A percentile compares a stretch with the other conserved stretches of the same genome.
Conservation (phyloP, 1,284 basidiomycete genomes). For the Rhizoctonia solani region DNA sequence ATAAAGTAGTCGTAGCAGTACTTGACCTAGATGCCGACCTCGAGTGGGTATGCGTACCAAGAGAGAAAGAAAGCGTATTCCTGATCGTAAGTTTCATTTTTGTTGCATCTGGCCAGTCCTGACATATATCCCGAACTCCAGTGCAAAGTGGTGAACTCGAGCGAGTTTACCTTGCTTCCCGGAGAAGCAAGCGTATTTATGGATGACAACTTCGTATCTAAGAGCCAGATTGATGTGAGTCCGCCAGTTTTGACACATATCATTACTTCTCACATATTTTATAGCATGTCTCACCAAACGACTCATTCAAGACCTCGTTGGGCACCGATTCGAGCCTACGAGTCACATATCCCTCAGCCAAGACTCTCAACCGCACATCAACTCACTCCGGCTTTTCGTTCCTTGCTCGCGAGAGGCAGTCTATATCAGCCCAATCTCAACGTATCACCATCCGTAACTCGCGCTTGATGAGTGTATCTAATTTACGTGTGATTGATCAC, state of each 20-base stretch:
- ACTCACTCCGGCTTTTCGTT: conserved; percentile 16
- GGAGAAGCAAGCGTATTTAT: conserved; percentile 40
- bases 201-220: conserved; percentile 41
- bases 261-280: background rate
- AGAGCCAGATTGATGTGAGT: conserved; percentile 23
- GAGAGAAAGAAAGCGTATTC: conserved; percentile 21
- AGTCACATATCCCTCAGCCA: conserved; percentile 39
- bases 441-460: conserved; percentile 40
- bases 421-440: conserved; percentile 38
- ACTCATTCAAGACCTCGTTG: conserved; percentile 40
- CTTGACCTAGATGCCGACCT: conserved; percentile 39
- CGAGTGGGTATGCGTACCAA: conserved; percentile 40
- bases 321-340: conserved; percentile 40
- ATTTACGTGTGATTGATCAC: conserved; percentile 39
- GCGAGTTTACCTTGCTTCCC: conserved; percentile 35
- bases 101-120: background rate
- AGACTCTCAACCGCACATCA: conserved; percentile 32
- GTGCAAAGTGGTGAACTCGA: conserved; percentile 36
- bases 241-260: background rate
- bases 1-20: conserved; percentile 39
- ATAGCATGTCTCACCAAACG: conserved; percentile 40
- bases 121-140: background rate
- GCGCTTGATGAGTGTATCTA: conserved; percentile 24
- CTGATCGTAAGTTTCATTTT: background rate
- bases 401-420: conserved; percentile 23